phyloP scores from a whole-genome alignment of 306 rosid species.

The Delonix regia region DNA sequence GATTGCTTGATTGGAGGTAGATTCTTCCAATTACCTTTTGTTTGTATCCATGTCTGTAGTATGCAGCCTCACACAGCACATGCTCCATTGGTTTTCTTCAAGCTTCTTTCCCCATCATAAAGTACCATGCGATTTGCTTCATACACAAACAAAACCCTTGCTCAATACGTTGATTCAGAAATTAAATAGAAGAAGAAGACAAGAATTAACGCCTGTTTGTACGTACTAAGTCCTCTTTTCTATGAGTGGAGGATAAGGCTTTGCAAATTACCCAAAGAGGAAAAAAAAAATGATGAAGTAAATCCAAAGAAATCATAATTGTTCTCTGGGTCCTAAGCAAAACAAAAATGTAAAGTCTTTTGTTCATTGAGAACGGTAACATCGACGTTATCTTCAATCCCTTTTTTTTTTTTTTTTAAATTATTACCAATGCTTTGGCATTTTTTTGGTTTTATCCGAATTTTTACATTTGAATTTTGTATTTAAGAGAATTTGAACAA shows the following conservation, averaged over 20 bases:
- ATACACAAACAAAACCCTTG: not conserved
- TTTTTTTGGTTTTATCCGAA: slow-evolving; percentile 28
- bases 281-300: not conserved
- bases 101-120: not conserved
- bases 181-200: not conserved
- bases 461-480: not conserved
- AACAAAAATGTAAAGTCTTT: not conserved
- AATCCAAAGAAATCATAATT: slow-evolving; percentile 6
- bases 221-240: not conserved
- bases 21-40: slow-evolving; percentile 29
- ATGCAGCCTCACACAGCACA: slow-evolving; percentile 33
- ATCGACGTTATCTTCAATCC: not conserved
- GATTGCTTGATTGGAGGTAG: slow-evolving; percentile 29
- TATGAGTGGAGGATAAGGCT: no score
- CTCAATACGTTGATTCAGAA: not conserved
- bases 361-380: not conserved
- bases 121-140: slow-evolving; percentile 22
- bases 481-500: no score
- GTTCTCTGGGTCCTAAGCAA: not conserved
- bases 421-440: slow-evolving; percentile 11
- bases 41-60: slow-evolving; percentile 20
- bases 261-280: not conserved
- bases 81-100: slow-evolving; percentile 28
- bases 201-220: not conserved
- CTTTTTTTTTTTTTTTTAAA: no score